phyloP scores from a whole-genome alignment of 441 rosid genomes.

The Erysimum pusillum region DNA sequence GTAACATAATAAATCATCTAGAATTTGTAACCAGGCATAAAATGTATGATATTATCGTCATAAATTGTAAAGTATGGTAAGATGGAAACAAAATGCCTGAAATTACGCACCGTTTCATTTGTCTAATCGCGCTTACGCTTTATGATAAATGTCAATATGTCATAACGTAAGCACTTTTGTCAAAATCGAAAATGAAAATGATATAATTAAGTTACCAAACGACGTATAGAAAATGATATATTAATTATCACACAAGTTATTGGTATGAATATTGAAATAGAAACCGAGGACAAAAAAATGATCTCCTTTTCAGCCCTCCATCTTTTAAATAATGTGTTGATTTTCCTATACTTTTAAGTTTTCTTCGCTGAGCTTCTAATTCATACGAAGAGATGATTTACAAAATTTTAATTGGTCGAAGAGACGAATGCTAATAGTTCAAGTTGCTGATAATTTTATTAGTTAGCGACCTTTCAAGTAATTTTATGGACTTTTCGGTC shows the following conservation, averaged over 20 bases:
- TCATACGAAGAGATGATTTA: not conserved
- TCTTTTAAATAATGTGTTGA: not conserved
- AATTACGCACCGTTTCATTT: slow-evolving; percentile 34
- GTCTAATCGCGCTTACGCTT: slow-evolving; percentile 34
- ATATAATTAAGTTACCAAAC: not conserved
- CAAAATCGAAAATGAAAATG: slow-evolving; percentile 5
- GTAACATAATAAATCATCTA: slow-evolving; percentile 31
- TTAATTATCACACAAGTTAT: not conserved
- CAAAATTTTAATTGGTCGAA: not conserved
- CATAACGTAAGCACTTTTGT: slow-evolving; percentile 44
- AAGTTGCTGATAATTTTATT: not conserved
- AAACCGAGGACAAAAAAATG: not conserved
- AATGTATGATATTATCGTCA: slow-evolving; percentile 23
- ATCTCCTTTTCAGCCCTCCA: slow-evolving; percentile 1
- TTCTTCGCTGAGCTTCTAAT: not conserved
- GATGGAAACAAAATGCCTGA: slow-evolving; percentile 44
- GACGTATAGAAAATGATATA: not conserved
- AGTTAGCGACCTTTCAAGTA: slow-evolving; percentile 10
- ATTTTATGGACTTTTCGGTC: not conserved
- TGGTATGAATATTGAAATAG: slow-evolving; percentile 3
- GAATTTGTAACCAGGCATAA: slow-evolving; percentile 31
- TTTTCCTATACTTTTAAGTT: not conserved
- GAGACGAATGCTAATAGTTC: not conserved
- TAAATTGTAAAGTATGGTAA: slow-evolving; percentile 15
- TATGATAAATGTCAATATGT: slow-evolving; percentile 16